Percentiles rank a stretch among this genome's conserved stretches.
These are phyloP conservation scores for Psidium friedrichsthalianum DNA, from an alignment of 345 rosid species.

Conservation along the genomic window DNA sequence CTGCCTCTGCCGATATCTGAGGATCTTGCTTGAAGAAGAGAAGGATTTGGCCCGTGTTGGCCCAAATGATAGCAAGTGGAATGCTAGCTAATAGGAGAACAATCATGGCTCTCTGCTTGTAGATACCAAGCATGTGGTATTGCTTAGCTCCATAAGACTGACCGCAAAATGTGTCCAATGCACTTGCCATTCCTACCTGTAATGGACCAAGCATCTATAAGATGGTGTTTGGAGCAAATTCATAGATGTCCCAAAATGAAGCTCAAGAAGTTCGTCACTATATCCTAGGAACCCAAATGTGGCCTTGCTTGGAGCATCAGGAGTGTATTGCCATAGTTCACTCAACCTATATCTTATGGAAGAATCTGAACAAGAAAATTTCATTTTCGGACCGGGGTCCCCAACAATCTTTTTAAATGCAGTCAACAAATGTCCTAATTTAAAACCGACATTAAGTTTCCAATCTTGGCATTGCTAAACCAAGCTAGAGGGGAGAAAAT, in stretches of 20 bases:
- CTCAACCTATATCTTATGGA: background rate
- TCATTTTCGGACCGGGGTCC: background rate
- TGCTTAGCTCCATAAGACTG: background rate
- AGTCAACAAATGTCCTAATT: background rate
- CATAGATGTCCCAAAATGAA: background rate
- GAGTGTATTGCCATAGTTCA: background rate
- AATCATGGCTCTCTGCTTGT: conserved; percentile 15
- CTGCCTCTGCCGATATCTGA: background rate
- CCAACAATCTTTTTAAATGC: background rate
- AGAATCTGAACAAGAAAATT: background rate
- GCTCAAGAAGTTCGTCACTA: background rate
- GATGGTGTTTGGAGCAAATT: background rate
- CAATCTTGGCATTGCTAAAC: background rate
- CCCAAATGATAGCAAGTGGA: conserved; percentile 1
- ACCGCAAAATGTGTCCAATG: background rate
- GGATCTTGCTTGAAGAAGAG: background rate
- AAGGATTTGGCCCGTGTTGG: background rate
- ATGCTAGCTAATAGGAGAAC: conserved; percentile 12
- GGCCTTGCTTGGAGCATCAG: background rate
- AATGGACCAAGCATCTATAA: background rate
- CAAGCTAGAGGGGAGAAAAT: background rate
- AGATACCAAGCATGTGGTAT: conserved; percentile 15
- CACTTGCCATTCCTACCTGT: conserved; percentile 16
- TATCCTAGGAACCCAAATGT: background rate
- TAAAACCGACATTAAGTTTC: background rate